Percentiles rank a stretch among this genome's conserved stretches.
These are phyloP conservation scores for Boletus reticuloceps DNA, from an alignment of 768 basidiomycete genomes.

Conservation along the genomic window DNA sequence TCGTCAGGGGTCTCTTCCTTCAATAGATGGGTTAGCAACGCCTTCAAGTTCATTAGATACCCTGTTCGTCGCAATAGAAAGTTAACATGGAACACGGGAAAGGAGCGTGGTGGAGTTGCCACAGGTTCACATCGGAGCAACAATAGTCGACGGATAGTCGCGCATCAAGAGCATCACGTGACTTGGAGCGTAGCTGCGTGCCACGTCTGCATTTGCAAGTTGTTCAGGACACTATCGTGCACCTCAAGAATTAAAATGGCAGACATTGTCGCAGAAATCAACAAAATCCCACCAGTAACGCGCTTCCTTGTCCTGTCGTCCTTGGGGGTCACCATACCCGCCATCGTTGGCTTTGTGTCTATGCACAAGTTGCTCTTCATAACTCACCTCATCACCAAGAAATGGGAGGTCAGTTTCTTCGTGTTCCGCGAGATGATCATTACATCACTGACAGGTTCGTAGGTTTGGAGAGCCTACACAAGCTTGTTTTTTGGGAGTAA, in stretches of 20 bases:
- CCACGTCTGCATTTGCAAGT: not conserved
- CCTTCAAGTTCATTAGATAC: slow-evolving; percentile 15
- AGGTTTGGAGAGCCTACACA: slow-evolving; percentile 75
- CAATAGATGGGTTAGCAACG: not conserved
- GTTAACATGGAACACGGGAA: slow-evolving; percentile 9
- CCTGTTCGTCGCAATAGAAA: not conserved
- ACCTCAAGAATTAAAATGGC: slow-evolving; percentile 36
- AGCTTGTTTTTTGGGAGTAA: slow-evolving; percentile 72
- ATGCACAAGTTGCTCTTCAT: slow-evolving; percentile 56
- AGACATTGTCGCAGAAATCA: slow-evolving; percentile 55
- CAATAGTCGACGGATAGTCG: not conserved
- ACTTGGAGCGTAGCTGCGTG: not conserved
- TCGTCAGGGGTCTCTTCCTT: slow-evolving; percentile 18
- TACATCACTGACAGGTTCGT: not conserved
- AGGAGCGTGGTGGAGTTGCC: not conserved
- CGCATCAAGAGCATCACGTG: slow-evolving; percentile 8
- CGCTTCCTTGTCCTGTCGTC: slow-evolving; percentile 64
- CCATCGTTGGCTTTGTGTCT: slow-evolving; percentile 52
- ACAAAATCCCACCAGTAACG: slow-evolving; percentile 83
- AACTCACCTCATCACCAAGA: slow-evolving; percentile 39
- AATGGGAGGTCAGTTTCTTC: slow-evolving; percentile 49
- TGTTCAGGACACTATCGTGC: not conserved
- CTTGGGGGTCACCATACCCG: slow-evolving; percentile 56
- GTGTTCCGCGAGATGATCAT: not conserved
- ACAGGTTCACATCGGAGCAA: not conserved